Base-by-base conservation (phyloP, 257 asterid species). In the Scutellaria galericulata region DNA sequence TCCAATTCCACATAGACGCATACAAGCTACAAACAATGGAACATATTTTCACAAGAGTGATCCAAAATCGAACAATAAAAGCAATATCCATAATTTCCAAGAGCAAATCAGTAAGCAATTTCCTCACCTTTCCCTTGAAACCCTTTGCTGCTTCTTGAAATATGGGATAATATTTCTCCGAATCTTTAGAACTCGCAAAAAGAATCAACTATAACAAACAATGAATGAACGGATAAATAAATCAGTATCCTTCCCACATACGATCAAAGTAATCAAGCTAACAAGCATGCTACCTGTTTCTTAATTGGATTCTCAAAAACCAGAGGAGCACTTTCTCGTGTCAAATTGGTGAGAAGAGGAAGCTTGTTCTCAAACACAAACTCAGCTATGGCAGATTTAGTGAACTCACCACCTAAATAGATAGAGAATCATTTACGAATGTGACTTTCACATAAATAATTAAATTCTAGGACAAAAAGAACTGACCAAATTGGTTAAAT, bases 291-390 rank as follows among this genome's bases (percentile, higher is more conserved):
- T 69, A 91, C 98, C 96, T 91, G 98, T 61, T 88, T 94, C 92
- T 89, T 91, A 60, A 94, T 91, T 51, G 98, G 95, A 85, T 89
- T 91, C 81, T 94, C 98, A 67, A 94, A 94, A 73, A 94, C 86
- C 41, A 74, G 62, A 12, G 89, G 79, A 68, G 97, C 97, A 73
- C 83, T 83, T 70, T 94, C 96, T 60, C 88, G 83, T 37, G 96
- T 91, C 58, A 91, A 85, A 78, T 83, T 84, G 80, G 84, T 89
- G 83, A 93, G 82, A 15, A 93, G 89, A 54, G 98, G 91, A 80
- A 85, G 82, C 88, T 91, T 93, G 82, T 91, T 93, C 86, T 83
- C 87, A 45, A 59, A 87, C 51, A 89, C 97, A 75, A 91, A 91
- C 13, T 91, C 91, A 56, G 90, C 90, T 58, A 91, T 89, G 69